Conservation (phyloP, 768 basidiomycete genomes). For the Termitomyces sp. region DNA sequence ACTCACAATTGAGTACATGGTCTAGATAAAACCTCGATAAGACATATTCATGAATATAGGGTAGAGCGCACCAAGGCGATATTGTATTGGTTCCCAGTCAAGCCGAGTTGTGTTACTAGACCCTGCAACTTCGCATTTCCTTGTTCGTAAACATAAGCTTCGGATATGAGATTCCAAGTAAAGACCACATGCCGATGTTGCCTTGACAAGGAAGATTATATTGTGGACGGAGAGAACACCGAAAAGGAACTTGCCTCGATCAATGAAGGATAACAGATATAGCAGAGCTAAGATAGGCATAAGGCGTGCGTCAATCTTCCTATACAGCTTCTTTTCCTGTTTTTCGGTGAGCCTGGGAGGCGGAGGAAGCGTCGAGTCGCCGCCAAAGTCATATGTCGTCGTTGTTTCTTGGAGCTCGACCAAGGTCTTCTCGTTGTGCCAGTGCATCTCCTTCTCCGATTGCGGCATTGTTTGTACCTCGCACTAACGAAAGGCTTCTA, state of each 20-base stretch:
- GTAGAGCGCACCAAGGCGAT: conserved; percentile 49
- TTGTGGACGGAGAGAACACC: not conserved
- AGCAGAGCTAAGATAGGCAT: conserved; percentile 57
- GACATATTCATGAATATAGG: not conserved
- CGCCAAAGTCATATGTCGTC: conserved; percentile 35
- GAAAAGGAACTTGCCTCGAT: conserved; percentile 41
- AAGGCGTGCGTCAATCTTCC: conserved; percentile 54
- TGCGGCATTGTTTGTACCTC: conserved; percentile 9
- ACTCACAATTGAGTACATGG: conserved; percentile 68
- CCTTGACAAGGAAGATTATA: conserved; percentile 25
- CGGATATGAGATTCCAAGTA: not conserved
- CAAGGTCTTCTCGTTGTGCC: conserved; percentile 15
- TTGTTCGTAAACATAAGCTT: conserved; percentile 12
- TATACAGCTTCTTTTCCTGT: conserved; percentile 50
- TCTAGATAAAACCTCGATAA: conserved; percentile 30
- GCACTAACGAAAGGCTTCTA: too few species aligned
- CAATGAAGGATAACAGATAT: conserved; percentile 63
- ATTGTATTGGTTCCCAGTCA: conserved; percentile 60
- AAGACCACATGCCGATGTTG: conserved; percentile 45
- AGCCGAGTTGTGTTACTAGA: conserved; percentile 47
- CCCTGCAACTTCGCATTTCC: conserved; percentile 71
- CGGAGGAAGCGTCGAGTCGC: conserved; percentile 40
- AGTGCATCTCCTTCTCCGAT: conserved; percentile 11
- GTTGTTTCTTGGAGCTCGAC: conserved; percentile 12
- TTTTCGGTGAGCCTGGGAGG: conserved; percentile 42